Percentiles rank a stretch among this genome's conserved stretches.
phyloP scores from a whole-genome alignment of 352 stramenopile genomes.

The Phytophthora melonis region DNA sequence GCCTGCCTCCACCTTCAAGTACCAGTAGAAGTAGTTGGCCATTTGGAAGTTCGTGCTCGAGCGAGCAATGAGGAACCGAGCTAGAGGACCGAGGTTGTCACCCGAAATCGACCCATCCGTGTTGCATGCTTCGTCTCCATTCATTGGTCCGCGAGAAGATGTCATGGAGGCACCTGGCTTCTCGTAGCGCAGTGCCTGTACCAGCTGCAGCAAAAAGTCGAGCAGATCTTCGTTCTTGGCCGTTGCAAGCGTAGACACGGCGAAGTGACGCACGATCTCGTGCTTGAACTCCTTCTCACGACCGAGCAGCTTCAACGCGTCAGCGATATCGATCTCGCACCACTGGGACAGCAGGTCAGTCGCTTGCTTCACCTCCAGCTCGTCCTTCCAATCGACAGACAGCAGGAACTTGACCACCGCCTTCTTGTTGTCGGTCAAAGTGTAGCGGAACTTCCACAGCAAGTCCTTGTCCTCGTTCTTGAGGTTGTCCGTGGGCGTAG shows the following conservation, averaged over 20 bases:
- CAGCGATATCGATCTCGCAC: constrained; percentile 97
- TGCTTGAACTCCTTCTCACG: constrained; percentile 92
- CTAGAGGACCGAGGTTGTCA: constrained; percentile 82
- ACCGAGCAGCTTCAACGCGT: constrained; percentile 97
- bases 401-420: constrained; percentile 98
- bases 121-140: constrained; percentile 52
- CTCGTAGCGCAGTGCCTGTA: constrained; percentile 97
- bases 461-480: constrained; percentile 94
- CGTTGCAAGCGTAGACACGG: constrained; percentile 94
- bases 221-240: constrained; percentile 98
- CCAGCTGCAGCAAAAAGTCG: constrained; percentile 98
- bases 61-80: constrained; percentile 95
- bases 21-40: constrained; percentile 99
- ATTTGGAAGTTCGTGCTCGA: constrained; percentile 95
- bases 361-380: constrained; percentile 96
- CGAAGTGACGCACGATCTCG: constrained; percentile 95
- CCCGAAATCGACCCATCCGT: constrained; percentile 52
- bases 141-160: constrained; percentile 49
- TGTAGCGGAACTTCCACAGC: constrained; percentile 98
- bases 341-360: constrained; percentile 84
- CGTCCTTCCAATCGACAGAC: constrained; percentile 98
- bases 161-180: constrained; percentile 50
- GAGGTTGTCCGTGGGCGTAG: constrained; percentile 94
- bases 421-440: constrained; percentile 94
- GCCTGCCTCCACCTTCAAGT: constrained; percentile 80